Base-by-base conservation (phyloP, 371 early-diverging fungal genomes). In the Actinomucor elegans region DNA sequence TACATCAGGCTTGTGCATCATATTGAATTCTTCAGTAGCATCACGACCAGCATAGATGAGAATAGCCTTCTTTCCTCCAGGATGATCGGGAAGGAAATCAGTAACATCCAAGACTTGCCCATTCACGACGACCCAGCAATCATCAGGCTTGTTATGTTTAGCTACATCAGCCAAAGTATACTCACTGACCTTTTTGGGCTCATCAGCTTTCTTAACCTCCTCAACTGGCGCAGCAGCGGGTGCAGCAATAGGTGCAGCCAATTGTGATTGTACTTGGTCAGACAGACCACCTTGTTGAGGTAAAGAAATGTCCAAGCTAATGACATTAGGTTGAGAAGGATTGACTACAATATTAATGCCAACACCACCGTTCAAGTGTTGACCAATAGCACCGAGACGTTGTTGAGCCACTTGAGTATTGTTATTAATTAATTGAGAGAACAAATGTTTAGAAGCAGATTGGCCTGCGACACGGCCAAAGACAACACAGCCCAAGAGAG, bases 381-480 rank as follows among this genome's bases (percentile, higher is more conserved):
- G 79, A 37, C 87, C 85, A 55, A 91, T 79, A 48, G 84, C 81
- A 35, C 85, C 85, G 21, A 91, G 79, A 78, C 89, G 89, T 48
- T 84, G 80, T 50, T 79, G 75, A 48, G 91, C 89, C n/a, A 44
- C 44, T 44, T 44, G 44, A 10, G 44, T 28, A 2, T 36, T 48
- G 62, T 45, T 52, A 65, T 77, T 78, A 47, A 78, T 69, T 24
- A 80, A 83, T 61, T 74, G 76, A 49, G 72, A 55, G 58, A 90
- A 77, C 15, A 85, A 66, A 65, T 89, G 86, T 10, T 73, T 51
- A n/a, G 86, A 69, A 44, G 91, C 91, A 27, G 80, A 64, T 65
- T 81, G 77, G 56, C 96, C 97, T 35, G 97, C 94, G 32, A 93
- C 93, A 64, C 98, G 90, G 46, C 98, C 98, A 81, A 89, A 97